Percentiles rank a stretch among this genome's conserved stretches.
Conservation (phyloP, 768 basidiomycete species). For the Suillus bovinus region DNA sequence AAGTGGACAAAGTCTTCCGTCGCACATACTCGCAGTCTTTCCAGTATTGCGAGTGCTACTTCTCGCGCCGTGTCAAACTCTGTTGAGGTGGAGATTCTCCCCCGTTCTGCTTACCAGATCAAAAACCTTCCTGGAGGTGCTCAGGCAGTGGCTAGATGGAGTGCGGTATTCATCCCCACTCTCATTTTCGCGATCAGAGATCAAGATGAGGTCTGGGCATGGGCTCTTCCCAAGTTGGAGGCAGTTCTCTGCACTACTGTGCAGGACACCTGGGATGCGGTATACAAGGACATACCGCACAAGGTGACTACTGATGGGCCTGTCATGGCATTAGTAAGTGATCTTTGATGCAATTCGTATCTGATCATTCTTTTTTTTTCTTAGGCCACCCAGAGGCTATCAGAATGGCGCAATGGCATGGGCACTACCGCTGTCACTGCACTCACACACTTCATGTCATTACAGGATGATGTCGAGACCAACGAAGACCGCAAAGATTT, state of each 20-base stretch:
- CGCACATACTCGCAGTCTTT: not conserved
- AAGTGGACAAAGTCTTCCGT: not conserved
- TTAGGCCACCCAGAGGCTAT: constrained; percentile 6
- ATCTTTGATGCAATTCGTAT: constrained; percentile 2
- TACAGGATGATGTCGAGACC: not conserved
- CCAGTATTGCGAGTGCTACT: not conserved
- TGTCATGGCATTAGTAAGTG: not conserved
- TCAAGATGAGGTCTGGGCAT: not conserved
- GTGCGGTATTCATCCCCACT: not conserved
- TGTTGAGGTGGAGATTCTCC: not conserved
- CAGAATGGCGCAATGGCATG: constrained; percentile 13
- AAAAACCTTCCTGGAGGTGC: not conserved
- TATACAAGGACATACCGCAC: no score
- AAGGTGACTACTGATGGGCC: not conserved
- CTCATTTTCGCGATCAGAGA: not conserved
- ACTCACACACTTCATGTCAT: not conserved
- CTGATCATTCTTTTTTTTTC: not conserved
- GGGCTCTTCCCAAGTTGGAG: not conserved
- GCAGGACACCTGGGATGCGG: no score
- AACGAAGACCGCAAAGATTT: no score
- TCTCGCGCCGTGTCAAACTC: not conserved
- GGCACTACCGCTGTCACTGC: not conserved
- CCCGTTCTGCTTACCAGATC: not conserved
- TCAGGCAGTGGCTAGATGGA: not conserved
- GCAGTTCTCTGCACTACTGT: no score